Conservation (phyloP, 1,284 basidiomycete genomes). For the Fomitopsis schrenkii region DNA sequence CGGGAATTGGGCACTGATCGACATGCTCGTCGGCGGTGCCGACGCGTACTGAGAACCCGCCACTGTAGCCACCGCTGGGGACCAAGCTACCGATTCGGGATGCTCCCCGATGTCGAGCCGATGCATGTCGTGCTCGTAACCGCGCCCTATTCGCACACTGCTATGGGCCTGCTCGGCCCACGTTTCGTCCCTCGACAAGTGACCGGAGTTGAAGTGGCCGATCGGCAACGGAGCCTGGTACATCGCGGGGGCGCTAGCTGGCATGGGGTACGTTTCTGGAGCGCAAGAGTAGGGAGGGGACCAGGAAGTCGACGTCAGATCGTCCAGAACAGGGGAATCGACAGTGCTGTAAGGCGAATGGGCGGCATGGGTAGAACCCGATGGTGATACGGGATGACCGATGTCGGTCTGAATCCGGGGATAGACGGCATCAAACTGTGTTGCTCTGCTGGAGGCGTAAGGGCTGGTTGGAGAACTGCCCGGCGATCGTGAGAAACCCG, state of each 20-base stretch:
- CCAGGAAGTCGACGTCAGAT: constrained; percentile 16
- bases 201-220: constrained; percentile 13
- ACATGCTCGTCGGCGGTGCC: constrained; percentile 20
- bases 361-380: neutral
- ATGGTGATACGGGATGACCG: constrained; percentile 1
- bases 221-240: constrained; percentile 10
- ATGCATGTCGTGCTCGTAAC: constrained; percentile 13
- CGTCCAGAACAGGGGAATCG: constrained; percentile 4
- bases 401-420: constrained; percentile 1
- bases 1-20: constrained; percentile 18
- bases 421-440: constrained; percentile 14
- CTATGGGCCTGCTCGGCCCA: constrained; percentile 18
- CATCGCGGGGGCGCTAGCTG: constrained; percentile 12
- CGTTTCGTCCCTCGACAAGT: constrained; percentile 17
- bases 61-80: constrained; percentile 1
- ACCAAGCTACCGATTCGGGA: constrained; percentile 17
- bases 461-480: constrained; percentile 15
- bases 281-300: constrained; percentile 9
- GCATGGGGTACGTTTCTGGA: constrained; percentile 13
- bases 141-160: constrained; percentile 10
- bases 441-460: constrained; percentile 15
- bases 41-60: constrained; percentile 18
- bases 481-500: constrained; percentile 17
- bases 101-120: constrained; percentile 5
- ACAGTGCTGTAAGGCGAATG: constrained; percentile 1